Evolutionary conservation across 495 filamentous ascomycete genomes (phyloP).

Genomic region (Aspergillus sclerotiicarbonarius): DNA sequence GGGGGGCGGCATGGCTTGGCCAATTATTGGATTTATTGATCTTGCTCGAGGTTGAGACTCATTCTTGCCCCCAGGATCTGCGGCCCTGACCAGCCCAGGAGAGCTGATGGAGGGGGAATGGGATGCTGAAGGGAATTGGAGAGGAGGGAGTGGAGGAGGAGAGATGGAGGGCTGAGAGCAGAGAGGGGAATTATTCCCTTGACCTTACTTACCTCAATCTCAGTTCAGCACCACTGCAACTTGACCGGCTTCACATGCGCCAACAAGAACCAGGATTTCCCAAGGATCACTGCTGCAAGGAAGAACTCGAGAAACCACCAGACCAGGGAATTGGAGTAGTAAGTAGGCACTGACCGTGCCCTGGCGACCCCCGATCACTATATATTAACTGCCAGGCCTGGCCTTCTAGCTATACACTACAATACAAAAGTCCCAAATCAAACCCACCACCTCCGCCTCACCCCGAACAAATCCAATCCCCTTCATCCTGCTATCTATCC

Average conservation of each 20-base stretch:
- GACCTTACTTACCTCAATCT: background rate
- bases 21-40: conserved; percentile 1
- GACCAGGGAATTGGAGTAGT: no score
- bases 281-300: no score
- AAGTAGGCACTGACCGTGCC: no score
- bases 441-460: background rate
- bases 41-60: background rate
- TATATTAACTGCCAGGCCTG: no score
- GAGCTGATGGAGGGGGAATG: background rate
- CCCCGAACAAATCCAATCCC: background rate
- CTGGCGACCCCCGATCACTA: no score
- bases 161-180: background rate
- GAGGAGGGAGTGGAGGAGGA: background rate
- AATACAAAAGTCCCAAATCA: conserved; percentile 1
- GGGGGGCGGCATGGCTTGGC: conserved; percentile 1
- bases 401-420: no score
- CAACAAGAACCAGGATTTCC: no score
- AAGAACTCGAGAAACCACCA: no score
- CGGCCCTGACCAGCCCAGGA: background rate
- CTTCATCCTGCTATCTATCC: background rate
- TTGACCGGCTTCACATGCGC: no score
- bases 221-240: no score
- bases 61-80: background rate
- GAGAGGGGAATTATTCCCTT: background rate
- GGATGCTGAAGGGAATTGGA: background rate